Evolutionary conservation across 345 rosid genomes (phyloP).

Genomic region (Eucalyptus fibrosa): DNA sequence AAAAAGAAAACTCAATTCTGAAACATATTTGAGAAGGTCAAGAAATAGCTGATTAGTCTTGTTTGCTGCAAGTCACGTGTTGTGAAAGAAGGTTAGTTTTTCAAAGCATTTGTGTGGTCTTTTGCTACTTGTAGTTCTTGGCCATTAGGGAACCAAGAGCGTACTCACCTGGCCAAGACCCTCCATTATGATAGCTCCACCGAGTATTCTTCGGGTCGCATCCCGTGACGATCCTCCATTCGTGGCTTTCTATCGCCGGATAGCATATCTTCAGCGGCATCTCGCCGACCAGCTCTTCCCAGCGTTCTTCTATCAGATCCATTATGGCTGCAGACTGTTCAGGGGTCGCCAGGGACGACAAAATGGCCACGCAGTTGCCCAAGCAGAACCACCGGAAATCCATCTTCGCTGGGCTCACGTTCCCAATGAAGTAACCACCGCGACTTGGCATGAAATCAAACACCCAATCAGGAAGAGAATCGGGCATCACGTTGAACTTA

Average conservation of each 20-base stretch:
- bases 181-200: conserved; percentile 69
- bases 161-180: conserved; percentile 55
- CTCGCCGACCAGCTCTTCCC: conserved; percentile 65
- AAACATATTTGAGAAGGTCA: neutral
- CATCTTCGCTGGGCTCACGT: conserved; percentile 55
- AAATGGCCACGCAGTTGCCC: conserved; percentile 49
- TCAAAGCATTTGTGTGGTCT: neutral
- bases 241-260: conserved; percentile 56
- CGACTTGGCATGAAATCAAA: conserved; percentile 55
- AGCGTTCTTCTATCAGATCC: conserved; percentile 58
- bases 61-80: neutral
- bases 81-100: neutral
- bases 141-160: neutral
- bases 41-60: neutral
- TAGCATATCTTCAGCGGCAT: conserved; percentile 66
- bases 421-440: conserved; percentile 62
- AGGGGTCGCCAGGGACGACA: conserved; percentile 46
- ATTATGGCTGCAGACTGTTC: conserved; percentile 58
- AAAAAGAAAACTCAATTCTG: neutral
- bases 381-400: conserved; percentile 65
- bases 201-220: conserved; percentile 61
- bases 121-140: neutral
- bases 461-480: conserved; percentile 56
- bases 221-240: conserved; percentile 46
- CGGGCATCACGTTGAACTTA: conserved; percentile 61